A percentile compares a stretch with the other conserved stretches of the same genome.
These are phyloP conservation scores for Oryza glumipatula DNA, from an alignment of 176 grass and related monocot genomes.

Conservation along the genomic window DNA sequence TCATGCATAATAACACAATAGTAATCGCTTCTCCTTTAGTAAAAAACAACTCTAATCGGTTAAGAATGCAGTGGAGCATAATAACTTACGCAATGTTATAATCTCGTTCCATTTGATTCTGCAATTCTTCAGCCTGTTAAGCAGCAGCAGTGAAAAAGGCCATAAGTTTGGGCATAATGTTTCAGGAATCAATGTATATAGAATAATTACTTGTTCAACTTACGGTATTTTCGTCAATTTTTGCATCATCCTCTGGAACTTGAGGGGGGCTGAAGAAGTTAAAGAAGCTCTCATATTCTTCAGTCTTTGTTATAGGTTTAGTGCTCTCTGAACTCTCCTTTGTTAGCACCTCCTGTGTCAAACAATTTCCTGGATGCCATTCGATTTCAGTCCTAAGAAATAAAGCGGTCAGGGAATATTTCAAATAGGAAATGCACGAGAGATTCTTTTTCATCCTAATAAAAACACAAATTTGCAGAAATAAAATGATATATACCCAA, in stretches of 20 bases:
- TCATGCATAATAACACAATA: neutral
- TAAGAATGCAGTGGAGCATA: neutral
- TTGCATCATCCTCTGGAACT: constrained; percentile 57
- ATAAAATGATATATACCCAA: constrained; percentile 43
- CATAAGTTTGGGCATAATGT: neutral
- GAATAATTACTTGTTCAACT: constrained; percentile 1
- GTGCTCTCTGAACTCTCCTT: constrained; percentile 55
- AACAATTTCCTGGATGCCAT: constrained; percentile 56
- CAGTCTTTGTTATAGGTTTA: constrained; percentile 58
- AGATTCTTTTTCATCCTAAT: neutral
- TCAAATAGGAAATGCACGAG: neutral
- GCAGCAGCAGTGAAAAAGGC: neutral
- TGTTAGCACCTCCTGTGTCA: constrained; percentile 64
- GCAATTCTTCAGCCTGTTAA: constrained; percentile 61
- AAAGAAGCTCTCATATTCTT: constrained; percentile 70
- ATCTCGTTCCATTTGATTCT: constrained; percentile 68
- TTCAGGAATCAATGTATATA: neutral
- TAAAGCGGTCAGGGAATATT: neutral
- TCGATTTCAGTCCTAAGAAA: constrained; percentile 59
- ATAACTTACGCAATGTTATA: constrained; percentile 58
- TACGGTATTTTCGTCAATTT: constrained; percentile 62
- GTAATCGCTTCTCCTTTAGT: too few species aligned
- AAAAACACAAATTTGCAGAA: neutral
- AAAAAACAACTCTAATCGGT: too few species aligned
- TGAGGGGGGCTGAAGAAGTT: constrained; percentile 73